Percentiles rank a stretch among this genome's conserved stretches.
phyloP scores from a whole-genome alignment of 768 basidiomycete species.

The Trichaptum fuscoviolaceum region DNA sequence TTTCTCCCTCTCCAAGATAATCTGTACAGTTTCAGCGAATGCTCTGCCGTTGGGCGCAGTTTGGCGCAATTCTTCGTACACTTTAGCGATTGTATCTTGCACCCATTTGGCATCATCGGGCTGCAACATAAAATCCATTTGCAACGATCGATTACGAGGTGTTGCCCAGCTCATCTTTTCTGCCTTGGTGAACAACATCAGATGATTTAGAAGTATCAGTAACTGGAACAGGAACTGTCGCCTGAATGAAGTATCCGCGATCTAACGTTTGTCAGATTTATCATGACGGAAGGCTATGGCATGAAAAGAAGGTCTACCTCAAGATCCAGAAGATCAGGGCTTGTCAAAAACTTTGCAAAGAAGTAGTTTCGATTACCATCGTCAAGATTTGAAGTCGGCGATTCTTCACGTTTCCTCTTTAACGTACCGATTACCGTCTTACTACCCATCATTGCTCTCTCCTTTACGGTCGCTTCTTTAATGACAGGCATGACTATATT shows the following conservation, averaged over 20 bases:
- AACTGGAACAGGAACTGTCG: slow-evolving; percentile 87
- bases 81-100: slow-evolving; percentile 58
- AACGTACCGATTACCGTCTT: slow-evolving; percentile 39
- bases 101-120: slow-evolving; percentile 69
- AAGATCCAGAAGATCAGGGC: slow-evolving; percentile 78
- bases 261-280: slow-evolving; percentile 34
- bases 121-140: slow-evolving; percentile 78
- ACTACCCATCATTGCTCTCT: slow-evolving; percentile 83
- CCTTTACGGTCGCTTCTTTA: slow-evolving; percentile 82
- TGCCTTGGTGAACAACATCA: slow-evolving; percentile 67
- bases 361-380: slow-evolving; percentile 69
- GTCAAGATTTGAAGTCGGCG: slow-evolving; percentile 23
- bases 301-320: slow-evolving; percentile 45
- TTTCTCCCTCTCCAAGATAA: slow-evolving; percentile 75
- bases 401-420: slow-evolving; percentile 67
- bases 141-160: slow-evolving; percentile 69
- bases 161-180: slow-evolving; percentile 58
- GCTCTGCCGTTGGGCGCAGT: slow-evolving; percentile 74
- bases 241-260: slow-evolving; percentile 90
- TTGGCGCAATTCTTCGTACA: slow-evolving; percentile 51
- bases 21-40: slow-evolving; percentile 68
- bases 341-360: slow-evolving; percentile 91
- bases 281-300: neutral
- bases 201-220: slow-evolving; percentile 69
- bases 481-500: slow-evolving; percentile 73